Conservation (phyloP, 495 filamentous ascomycete genomes). For the Xylaria grammica region DNA sequence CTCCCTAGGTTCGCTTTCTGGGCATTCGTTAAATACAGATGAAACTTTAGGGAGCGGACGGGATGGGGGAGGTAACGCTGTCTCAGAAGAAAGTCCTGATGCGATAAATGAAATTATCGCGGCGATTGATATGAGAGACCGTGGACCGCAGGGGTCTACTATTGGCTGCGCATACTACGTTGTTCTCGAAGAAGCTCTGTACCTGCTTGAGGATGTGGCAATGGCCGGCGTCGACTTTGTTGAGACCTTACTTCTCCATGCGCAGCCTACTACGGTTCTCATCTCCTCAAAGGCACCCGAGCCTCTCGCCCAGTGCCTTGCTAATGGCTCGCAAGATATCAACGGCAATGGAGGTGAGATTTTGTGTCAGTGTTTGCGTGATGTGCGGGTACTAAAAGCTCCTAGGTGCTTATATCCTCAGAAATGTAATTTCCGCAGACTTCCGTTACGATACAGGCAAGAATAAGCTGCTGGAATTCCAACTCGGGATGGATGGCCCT, state of each 20-base stretch:
- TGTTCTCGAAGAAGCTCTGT: slow-evolving; percentile 73
- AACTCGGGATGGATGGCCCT: slow-evolving; percentile 52
- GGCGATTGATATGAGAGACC: slow-evolving; percentile 77
- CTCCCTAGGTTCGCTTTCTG: slow-evolving; percentile 30
- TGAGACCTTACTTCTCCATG: slow-evolving; percentile 75
- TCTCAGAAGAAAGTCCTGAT: slow-evolving; percentile 57
- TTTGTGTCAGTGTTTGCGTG: neutral
- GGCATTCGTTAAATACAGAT: slow-evolving; percentile 16
- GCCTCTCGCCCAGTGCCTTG: slow-evolving; percentile 52
- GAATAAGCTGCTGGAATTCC: slow-evolving; percentile 65
- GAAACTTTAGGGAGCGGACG: slow-evolving; percentile 21
- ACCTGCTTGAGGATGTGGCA: slow-evolving; percentile 80
- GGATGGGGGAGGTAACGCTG: slow-evolving; percentile 9
- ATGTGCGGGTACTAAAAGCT: slow-evolving; percentile 27
- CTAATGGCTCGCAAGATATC: slow-evolving; percentile 46
- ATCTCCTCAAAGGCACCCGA: slow-evolving; percentile 74
- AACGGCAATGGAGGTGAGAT: slow-evolving; percentile 41
- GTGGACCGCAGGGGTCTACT: slow-evolving; percentile 51
- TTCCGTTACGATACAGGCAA: slow-evolving; percentile 76
- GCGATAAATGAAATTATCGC: slow-evolving; percentile 77
- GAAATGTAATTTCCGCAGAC: slow-evolving; percentile 74
- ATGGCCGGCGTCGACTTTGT: slow-evolving; percentile 72
- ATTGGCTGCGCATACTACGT: slow-evolving; percentile 91
- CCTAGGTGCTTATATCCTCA: slow-evolving; percentile 68
- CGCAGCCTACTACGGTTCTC: slow-evolving; percentile 81